These are phyloP conservation scores for Filosporella fistucella DNA, from an alignment of 495 filamentous ascomycete species.

Conservation along the genomic window DNA sequence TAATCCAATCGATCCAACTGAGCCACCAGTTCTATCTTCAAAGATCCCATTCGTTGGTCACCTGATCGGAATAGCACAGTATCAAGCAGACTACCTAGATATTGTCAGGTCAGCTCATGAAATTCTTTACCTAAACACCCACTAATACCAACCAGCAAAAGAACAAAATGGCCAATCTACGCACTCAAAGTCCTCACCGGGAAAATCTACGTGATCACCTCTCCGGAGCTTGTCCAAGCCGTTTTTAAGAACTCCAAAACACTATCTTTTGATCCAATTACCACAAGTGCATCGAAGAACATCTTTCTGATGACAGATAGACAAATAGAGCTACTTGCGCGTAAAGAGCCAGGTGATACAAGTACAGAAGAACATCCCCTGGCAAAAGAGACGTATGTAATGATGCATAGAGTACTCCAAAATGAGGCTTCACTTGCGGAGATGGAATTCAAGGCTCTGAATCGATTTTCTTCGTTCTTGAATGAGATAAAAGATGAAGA, in stretches of 20 bases:
- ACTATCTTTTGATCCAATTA: slow-evolving; percentile 24
- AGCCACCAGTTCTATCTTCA: slow-evolving; percentile 25
- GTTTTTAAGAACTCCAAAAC: slow-evolving; percentile 23
- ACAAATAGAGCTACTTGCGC: background rate
- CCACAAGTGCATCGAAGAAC: slow-evolving; percentile 8
- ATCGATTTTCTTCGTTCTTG: slow-evolving; percentile 14
- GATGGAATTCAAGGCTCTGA: slow-evolving; percentile 21
- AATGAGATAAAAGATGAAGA: slow-evolving; percentile 9
- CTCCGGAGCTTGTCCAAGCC: slow-evolving; percentile 18
- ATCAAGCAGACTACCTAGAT: slow-evolving; percentile 23
- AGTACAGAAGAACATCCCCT: background rate
- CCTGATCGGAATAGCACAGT: slow-evolving; percentile 20
- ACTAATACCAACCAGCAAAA: background rate
- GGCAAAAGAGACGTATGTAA: background rate
- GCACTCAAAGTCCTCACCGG: slow-evolving; percentile 12
- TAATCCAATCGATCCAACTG: slow-evolving; percentile 12
- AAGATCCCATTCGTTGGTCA: slow-evolving; percentile 27
- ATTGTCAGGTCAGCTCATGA: slow-evolving; percentile 9
- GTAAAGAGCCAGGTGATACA: background rate
- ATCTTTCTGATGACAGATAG: background rate
- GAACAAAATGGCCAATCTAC: slow-evolving; percentile 5
- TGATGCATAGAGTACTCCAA: background rate
- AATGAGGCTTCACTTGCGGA: slow-evolving; percentile 4
- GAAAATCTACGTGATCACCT: slow-evolving; percentile 25
- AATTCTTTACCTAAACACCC: background rate